Evolutionary conservation across 345 rosid species (phyloP).

Genomic region (Cardamine resedifolia): DNA sequence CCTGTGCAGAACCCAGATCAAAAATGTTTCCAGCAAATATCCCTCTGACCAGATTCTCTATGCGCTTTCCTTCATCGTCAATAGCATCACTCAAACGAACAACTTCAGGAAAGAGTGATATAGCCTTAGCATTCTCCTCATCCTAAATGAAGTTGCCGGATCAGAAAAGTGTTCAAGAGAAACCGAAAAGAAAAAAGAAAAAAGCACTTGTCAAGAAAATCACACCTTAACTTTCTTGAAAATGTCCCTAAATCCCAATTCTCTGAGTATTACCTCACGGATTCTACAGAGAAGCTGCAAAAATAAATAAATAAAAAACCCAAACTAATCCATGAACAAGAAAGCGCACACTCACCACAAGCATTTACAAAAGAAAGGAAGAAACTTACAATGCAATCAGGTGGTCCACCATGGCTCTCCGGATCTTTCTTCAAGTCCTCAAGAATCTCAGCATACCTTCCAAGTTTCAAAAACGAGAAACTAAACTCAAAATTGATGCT

Average conservation of each 20-base stretch:
- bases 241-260: conserved; percentile 89
- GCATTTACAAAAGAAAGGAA: neutral
- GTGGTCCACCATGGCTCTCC: conserved; percentile 94
- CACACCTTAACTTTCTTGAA: conserved; percentile 96
- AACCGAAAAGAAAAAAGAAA: no score
- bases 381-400: conserved; percentile 77
- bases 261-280: conserved; percentile 85
- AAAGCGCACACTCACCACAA: conserved; percentile 6
- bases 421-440: conserved; percentile 96
- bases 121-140: conserved; percentile 98
- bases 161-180: conserved; percentile 13
- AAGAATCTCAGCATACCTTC: conserved; percentile 75
- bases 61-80: conserved; percentile 61
- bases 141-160: conserved; percentile 48
- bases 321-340: conserved; percentile 15
- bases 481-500: neutral
- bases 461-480: neutral
- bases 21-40: conserved; percentile 97
- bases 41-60: conserved; percentile 81
- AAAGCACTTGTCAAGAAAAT: neutral
- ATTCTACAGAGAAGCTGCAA: conserved; percentile 86
- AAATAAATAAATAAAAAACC: neutral
- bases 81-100: conserved; percentile 70
- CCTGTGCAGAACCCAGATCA: conserved; percentile 98
- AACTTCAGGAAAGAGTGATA: conserved; percentile 73